Conservation (phyloP, 208 protist species). For the Wallacemonas sp. region DNA sequence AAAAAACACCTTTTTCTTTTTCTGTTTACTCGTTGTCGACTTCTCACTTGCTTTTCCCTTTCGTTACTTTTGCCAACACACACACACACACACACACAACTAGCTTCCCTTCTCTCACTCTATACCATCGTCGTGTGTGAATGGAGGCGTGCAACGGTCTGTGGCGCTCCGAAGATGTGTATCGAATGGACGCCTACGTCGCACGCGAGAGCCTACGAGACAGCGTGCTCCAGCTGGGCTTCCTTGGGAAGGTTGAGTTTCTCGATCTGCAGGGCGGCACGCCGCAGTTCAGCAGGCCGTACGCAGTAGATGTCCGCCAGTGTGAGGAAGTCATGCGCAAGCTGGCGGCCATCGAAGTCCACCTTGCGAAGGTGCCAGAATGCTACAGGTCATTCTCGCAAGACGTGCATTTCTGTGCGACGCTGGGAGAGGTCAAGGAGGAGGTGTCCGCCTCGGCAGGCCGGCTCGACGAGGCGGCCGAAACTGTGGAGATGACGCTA, state of each 20-base stretch:
- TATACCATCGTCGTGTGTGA: constrained; percentile 53
- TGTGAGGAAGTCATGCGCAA: constrained; percentile 98
- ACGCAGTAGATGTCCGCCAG: constrained; percentile 95
- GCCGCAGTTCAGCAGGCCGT: constrained; percentile 96
- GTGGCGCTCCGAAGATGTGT: constrained; percentile 97
- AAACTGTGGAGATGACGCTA: constrained; percentile 25
- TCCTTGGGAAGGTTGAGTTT: constrained; percentile 96
- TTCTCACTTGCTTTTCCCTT: not conserved
- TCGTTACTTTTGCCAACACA: constrained; percentile 10
- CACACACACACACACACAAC: not conserved
- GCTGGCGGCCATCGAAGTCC: constrained; percentile 58
- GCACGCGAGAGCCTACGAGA: constrained; percentile 97
- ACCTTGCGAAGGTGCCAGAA: constrained; percentile 11
- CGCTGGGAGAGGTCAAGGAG: not conserved
- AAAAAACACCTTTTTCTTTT: no score
- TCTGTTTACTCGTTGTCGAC: not conserved
- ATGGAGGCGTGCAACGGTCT: constrained; percentile 85
- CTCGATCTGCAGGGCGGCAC: constrained; percentile 94
- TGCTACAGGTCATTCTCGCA: not conserved
- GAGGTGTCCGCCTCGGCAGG: not conserved
- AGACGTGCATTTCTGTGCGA: not conserved
- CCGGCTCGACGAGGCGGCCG: constrained; percentile 6
- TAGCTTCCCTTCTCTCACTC: not conserved
- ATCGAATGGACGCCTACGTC: constrained; percentile 95
- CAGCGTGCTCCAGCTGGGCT: constrained; percentile 95